Evolutionary conservation across 306 rosid species (phyloP).

Genomic region (Vigna radiata): DNA sequence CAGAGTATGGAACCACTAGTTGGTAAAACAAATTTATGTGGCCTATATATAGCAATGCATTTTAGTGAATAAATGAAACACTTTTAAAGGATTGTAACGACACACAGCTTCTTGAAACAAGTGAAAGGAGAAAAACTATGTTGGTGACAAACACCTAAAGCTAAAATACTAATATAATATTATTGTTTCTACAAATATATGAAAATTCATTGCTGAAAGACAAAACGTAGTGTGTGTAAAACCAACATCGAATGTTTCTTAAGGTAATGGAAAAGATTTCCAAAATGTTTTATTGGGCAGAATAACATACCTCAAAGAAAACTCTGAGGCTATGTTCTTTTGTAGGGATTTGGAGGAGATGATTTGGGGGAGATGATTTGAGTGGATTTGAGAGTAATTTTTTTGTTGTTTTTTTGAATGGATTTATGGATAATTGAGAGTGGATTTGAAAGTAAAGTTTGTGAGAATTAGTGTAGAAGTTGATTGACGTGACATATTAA

Average conservation of each 20-base stretch:
- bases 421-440: no score
- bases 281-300: conserved; percentile 2
- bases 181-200: conserved; percentile 24
- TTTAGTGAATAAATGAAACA: conserved; percentile 9
- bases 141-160: neutral
- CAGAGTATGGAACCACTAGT: conserved; percentile 35
- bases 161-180: conserved; percentile 22
- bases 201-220: neutral
- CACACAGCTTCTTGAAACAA: conserved; percentile 7
- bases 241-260: neutral
- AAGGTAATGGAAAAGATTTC: conserved; percentile 26
- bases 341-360: no score
- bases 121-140: neutral
- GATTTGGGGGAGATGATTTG: no score
- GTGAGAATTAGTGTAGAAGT: no score
- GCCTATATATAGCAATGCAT: conserved; percentile 16
- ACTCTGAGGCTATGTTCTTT: no score
- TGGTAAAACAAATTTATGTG: conserved; percentile 6
- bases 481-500: no score
- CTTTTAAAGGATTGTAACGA: neutral
- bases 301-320: neutral
- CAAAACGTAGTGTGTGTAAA: neutral
- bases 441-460: no score
- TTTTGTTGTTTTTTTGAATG: no score
- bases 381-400: no score